phyloP scores from a whole-genome alignment of 805 yeast species.

The Saturnispora diversa region DNA sequence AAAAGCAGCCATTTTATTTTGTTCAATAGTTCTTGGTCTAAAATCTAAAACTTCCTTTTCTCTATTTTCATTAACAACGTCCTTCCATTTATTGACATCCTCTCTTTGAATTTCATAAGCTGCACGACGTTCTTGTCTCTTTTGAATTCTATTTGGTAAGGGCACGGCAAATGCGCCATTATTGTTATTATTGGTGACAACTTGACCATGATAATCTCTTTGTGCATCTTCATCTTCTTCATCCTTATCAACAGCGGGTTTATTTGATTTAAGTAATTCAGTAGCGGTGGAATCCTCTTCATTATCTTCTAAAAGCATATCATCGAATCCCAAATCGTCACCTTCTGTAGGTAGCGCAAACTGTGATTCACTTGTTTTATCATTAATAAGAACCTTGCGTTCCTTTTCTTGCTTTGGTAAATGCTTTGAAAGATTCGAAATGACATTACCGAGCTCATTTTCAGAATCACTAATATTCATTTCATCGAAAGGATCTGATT shows the following conservation, averaged over 20 bases:
- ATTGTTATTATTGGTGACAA: slow-evolving; percentile 11
- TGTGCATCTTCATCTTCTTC: slow-evolving; percentile 23
- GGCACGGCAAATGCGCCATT: slow-evolving; percentile 62
- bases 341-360: slow-evolving; percentile 57
- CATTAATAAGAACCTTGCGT: slow-evolving; percentile 42
- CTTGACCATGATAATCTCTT: slow-evolving; percentile 15
- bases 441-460: slow-evolving; percentile 43
- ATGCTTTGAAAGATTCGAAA: slow-evolving; percentile 33
- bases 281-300: slow-evolving; percentile 34
- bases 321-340: slow-evolving; percentile 53
- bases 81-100: slow-evolving; percentile 85
- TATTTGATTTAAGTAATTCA: slow-evolving; percentile 29
- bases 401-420: slow-evolving; percentile 30
- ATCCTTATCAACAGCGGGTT: slow-evolving; percentile 13
- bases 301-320: slow-evolving; percentile 53
- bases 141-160: slow-evolving; percentile 76
- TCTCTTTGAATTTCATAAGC: slow-evolving; percentile 86
- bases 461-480: slow-evolving; percentile 29
- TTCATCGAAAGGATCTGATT: slow-evolving; percentile 25
- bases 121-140: slow-evolving; percentile 76
- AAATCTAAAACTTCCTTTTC: slow-evolving; percentile 79
- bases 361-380: slow-evolving; percentile 58
- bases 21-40: slow-evolving; percentile 42
- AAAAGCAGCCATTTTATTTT: slow-evolving; percentile 47
- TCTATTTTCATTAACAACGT: slow-evolving; percentile 67